A percentile compares a stretch with the other conserved stretches of the same genome.
Evolutionary conservation across 2,329 filamentous ascomycete species (phyloP).

Genomic region (Fusarium sarcochroum): DNA sequence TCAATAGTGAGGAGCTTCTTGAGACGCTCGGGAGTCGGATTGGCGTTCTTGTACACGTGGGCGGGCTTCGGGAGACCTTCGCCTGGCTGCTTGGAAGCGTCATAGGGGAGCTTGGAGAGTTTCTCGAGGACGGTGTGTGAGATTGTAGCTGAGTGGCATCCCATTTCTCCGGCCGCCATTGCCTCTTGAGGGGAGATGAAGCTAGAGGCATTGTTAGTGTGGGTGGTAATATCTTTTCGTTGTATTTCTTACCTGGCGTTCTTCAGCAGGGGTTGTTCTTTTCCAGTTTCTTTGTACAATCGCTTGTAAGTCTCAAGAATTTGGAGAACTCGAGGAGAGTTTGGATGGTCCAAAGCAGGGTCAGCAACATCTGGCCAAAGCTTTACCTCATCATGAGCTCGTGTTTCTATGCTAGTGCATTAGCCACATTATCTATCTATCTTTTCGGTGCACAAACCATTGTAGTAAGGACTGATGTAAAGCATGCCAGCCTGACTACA

Average conservation of each 20-base stretch:
- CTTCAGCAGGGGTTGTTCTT: conserved; percentile 63
- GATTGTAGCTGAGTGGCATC: conserved; percentile 62
- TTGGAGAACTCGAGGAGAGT: conserved; percentile 62
- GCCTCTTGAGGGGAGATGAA: conserved; percentile 60
- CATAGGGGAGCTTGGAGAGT: conserved; percentile 57
- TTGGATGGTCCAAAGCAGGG: conserved; percentile 62
- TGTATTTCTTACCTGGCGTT: conserved; percentile 55
- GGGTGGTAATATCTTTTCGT: accelerated
- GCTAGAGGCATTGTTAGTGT: conserved; percentile 43
- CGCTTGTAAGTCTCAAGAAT: conserved; percentile 63
- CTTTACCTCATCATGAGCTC: conserved; percentile 58
- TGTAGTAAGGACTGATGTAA: conserved; percentile 66
- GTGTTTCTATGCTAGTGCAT: conserved; percentile 53
- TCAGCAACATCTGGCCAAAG: conserved; percentile 64
- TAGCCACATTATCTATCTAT: accelerated
- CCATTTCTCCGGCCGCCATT: conserved; percentile 62
- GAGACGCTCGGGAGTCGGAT: conserved; percentile 53
- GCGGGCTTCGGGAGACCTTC: conserved; percentile 56
- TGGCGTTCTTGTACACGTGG: conserved; percentile 56
- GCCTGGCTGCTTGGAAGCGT: conserved; percentile 55
- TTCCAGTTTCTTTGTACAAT: conserved; percentile 62
- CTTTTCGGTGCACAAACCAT: conserved; percentile 51
- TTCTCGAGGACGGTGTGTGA: conserved; percentile 57
- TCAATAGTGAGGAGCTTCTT: conserved; percentile 56
- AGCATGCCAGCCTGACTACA: conserved; percentile 63